phyloP scores from a whole-genome alignment of 495 filamentous ascomycete genomes.

The Wilcoxina mikolae region DNA sequence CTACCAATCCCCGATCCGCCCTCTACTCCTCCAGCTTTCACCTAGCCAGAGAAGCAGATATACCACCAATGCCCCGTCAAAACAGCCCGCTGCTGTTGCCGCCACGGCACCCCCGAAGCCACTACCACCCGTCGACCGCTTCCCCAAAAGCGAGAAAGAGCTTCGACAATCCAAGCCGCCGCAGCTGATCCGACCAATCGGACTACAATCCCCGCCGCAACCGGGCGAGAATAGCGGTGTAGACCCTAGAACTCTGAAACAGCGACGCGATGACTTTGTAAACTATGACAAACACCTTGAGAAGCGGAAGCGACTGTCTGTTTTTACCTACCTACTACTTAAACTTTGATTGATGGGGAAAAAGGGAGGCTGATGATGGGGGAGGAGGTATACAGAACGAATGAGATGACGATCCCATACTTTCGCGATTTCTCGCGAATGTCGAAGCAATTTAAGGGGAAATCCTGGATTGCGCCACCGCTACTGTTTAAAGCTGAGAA shows the following conservation, averaged over 20 bases:
- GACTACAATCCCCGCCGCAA: conserved; percentile 52
- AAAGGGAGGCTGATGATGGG: too few species aligned
- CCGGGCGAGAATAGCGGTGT: conserved; percentile 67
- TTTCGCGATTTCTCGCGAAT: conserved; percentile 86
- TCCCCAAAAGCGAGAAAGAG: conserved; percentile 4
- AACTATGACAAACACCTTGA: conserved; percentile 70
- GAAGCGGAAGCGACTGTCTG: conserved; percentile 56
- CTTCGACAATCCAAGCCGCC: conserved; percentile 9
- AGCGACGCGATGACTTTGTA: conserved; percentile 67
- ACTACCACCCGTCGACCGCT: neutral
- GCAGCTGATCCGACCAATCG: conserved; percentile 59
- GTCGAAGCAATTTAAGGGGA: conserved; percentile 58
- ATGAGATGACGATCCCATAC: conserved; percentile 61
- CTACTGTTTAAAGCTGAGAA: conserved; percentile 58
- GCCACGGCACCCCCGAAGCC: neutral
- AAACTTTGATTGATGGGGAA: too few species aligned
- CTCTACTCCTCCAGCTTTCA: neutral
- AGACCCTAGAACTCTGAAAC: conserved; percentile 47
- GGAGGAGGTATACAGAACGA: conserved; percentile 30
- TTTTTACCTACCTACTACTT: neutral
- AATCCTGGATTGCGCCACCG: conserved; percentile 69
- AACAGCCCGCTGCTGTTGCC: neutral
- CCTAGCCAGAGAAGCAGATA: neutral
- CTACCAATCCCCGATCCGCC: neutral
- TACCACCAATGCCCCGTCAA: neutral